A percentile compares a stretch with the other conserved stretches of the same genome.
These are phyloP conservation scores for Cryphonectria nitschkei DNA, from an alignment of 2,329 filamentous ascomycete species.

Conservation along the genomic window DNA sequence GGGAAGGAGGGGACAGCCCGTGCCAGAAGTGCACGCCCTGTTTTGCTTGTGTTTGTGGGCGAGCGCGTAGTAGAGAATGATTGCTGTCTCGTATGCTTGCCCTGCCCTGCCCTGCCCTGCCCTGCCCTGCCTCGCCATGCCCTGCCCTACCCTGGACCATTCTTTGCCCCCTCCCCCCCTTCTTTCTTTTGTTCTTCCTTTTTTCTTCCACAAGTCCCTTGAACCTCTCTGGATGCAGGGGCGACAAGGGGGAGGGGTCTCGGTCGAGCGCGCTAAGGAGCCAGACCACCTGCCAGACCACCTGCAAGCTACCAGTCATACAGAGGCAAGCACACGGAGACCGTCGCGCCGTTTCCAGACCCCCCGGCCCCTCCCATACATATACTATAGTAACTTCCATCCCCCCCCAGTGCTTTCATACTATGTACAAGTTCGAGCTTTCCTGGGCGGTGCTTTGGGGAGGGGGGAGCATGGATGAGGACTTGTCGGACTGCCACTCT, in stretches of 20 bases:
- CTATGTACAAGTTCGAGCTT: not conserved
- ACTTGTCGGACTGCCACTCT: constrained; percentile 1
- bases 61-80: not conserved
- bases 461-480: not conserved
- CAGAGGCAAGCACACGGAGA: not conserved
- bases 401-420: not conserved
- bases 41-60: not conserved
- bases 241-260: constrained; percentile 8
- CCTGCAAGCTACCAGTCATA: not conserved
- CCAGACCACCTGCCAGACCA: not conserved
- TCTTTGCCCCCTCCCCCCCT: not conserved
- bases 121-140: not conserved
- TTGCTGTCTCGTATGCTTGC: not conserved
- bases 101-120: not conserved
- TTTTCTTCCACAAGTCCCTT: not conserved
- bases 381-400: not conserved
- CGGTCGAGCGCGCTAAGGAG: not conserved
- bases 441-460: not conserved
- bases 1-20: not conserved
- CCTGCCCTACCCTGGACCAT: not conserved
- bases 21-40: not conserved
- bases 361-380: not conserved
- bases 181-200: not conserved
- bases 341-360: not conserved
- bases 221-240: constrained; percentile 4